These are phyloP conservation scores for Dicorynia guianensis DNA, from an alignment of 306 rosid genomes.

Conservation along the genomic window DNA sequence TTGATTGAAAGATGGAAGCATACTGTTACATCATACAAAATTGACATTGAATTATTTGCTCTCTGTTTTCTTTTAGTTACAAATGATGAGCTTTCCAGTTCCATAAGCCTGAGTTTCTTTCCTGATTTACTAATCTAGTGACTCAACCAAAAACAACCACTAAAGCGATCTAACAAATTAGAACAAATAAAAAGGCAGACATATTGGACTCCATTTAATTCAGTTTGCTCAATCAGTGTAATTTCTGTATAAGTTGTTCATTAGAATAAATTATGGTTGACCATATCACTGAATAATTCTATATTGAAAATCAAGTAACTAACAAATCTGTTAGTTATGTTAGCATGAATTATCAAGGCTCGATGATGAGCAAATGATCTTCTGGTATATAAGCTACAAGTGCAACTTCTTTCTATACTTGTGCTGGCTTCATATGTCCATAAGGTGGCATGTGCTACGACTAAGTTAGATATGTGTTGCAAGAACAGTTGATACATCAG, in stretches of 20 bases:
- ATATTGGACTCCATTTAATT: not conserved
- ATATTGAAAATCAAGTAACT: not conserved
- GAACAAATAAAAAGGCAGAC: not conserved
- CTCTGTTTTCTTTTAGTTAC: not conserved
- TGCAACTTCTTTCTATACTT: not conserved
- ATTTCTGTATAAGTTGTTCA: not conserved
- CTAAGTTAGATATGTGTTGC: not conserved
- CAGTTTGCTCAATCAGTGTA: not conserved
- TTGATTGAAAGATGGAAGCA: conserved; percentile 10
- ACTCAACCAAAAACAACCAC: not conserved
- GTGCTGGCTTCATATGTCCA: not conserved
- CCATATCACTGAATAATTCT: conserved; percentile 4
- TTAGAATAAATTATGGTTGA: not conserved
- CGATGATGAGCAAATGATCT: not conserved
- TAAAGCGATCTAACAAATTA: not conserved
- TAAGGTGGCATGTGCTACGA: not conserved
- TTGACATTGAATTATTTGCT: not conserved
- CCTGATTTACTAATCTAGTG: not conserved
- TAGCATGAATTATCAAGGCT: not conserved
- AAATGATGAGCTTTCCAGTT: not conserved
- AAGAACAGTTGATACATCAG: not conserved
- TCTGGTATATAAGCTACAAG: not conserved
- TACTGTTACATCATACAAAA: not conserved
- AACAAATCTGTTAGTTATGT: not conserved
- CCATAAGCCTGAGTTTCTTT: not conserved